Evolutionary conservation across 441 rosid genomes (phyloP).

Genomic region (Pelargonium myrrhifolium): DNA sequence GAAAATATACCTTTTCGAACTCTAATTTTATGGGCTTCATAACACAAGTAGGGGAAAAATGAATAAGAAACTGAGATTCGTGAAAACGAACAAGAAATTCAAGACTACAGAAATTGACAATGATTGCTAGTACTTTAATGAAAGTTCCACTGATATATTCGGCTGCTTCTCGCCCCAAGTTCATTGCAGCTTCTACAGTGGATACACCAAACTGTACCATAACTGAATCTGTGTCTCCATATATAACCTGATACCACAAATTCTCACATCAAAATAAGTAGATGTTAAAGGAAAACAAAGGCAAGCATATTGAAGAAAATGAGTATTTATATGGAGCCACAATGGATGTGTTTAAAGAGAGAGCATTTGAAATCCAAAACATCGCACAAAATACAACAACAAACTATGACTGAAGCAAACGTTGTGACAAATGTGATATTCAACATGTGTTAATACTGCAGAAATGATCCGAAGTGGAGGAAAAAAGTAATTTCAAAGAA

Average conservation of each 20-base stretch:
- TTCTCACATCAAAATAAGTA: slow-evolving; percentile 7
- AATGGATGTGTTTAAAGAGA: not conserved
- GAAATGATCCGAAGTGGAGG: too few species aligned
- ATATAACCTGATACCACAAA: slow-evolving; percentile 57
- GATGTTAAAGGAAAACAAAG: not conserved
- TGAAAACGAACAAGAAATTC: not conserved
- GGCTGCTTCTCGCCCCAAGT: slow-evolving; percentile 93
- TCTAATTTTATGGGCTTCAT: slow-evolving; percentile 93
- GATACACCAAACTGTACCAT: slow-evolving; percentile 97
- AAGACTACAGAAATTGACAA: not conserved
- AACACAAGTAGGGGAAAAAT: slow-evolving; percentile 18
- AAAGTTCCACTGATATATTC: slow-evolving; percentile 78
- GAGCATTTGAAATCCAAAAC: too few species aligned
- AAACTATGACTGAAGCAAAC: too few species aligned
- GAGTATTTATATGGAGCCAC: not conserved
- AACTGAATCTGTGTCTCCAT: slow-evolving; percentile 98
- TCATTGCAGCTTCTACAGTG: slow-evolving; percentile 79
- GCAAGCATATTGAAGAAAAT: slow-evolving; percentile 4
- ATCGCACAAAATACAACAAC: too few species aligned
- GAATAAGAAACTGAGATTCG: not conserved
- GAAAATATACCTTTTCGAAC: slow-evolving; percentile 96
- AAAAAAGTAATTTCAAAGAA: too few species aligned
- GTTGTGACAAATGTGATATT: too few species aligned
- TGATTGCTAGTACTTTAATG: slow-evolving; percentile 41
- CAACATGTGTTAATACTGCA: too few species aligned